These are phyloP conservation scores for Hanseniaspora gamundiae DNA, from an alignment of 1,139 yeast genomes.

Conservation along the genomic window DNA sequence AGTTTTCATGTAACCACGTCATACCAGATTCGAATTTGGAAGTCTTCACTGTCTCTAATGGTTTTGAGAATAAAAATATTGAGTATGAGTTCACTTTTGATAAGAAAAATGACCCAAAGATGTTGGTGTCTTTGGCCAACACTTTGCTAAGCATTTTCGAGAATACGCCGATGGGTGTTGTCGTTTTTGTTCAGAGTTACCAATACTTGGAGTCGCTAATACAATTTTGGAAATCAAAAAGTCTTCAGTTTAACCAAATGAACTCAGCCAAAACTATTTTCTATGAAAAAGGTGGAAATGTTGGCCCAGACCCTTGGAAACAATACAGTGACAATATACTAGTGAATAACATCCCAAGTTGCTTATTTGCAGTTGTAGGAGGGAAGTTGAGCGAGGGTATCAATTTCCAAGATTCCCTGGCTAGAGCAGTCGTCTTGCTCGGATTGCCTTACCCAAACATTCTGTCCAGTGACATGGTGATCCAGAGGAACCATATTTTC, in stretches of 20 bases:
- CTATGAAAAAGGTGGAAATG: conserved; percentile 37
- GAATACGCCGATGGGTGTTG: conserved; percentile 63
- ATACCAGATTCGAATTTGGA: conserved; percentile 59
- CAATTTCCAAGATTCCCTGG: conserved; percentile 75
- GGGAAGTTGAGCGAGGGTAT: conserved; percentile 94
- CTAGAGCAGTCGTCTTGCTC: conserved; percentile 76
- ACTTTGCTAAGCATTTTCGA: conserved; percentile 41
- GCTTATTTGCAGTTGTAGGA: conserved; percentile 78
- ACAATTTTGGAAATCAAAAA: conserved; percentile 36
- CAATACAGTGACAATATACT: conserved; percentile 37
- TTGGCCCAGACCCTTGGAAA: conserved; percentile 32
- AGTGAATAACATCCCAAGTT: conserved; percentile 37
- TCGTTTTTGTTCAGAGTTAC: conserved; percentile 79
- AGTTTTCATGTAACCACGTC: conserved; percentile 73
- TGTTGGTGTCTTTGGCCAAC: conserved; percentile 27
- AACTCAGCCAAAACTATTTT: conserved; percentile 35
- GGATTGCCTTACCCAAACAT: conserved; percentile 90
- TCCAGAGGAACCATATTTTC: conserved; percentile 59
- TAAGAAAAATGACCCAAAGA: conserved; percentile 35
- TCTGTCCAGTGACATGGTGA: conserved; percentile 69
- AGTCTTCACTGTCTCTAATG: conserved; percentile 38
- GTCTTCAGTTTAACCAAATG: conserved; percentile 25
- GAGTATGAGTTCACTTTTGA: conserved; percentile 59
- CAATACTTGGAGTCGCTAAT: conserved; percentile 46
- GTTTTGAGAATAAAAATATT: conserved; percentile 16